Evolutionary conservation across 345 rosid genomes (phyloP), one percentile per base, ranked within the genome.

Genomic region (Eucalyptus sp.): DNA sequence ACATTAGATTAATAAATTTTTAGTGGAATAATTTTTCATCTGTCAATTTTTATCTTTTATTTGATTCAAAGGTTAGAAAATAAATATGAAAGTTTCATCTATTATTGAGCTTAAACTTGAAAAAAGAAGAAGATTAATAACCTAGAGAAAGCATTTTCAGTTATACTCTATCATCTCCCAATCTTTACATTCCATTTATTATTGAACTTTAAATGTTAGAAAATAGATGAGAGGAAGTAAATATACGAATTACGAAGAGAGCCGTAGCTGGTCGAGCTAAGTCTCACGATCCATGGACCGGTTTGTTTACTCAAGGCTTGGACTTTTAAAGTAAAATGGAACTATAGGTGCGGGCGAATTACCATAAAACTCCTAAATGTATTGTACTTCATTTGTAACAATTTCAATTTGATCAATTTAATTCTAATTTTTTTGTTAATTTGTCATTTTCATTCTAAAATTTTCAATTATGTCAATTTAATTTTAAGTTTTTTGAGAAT

Each of bases 401-500:
- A 14, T 64, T 15, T 64, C 3, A 64, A 64, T 4, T n/a, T n/a
- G 76, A 64, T 4, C 20, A n/a, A 64, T n/a, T n/a, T 64, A 64
- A n/a, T n/a, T 16, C 3, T 64, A 4, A 64, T 0, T 5, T 15
- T 7, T n/a, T 7, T 64, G 4, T 11, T 13, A n/a, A 7, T 29
- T 13, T n/a, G 3, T 15, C 37, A 7, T n/a, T 64, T 64, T 29
- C 2, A 4, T n/a, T n/a, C 10, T n/a, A 64, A 14, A n/a, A 1
- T n/a, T 4, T 64, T 64, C 1, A 27, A 12, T 6, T 62, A 13
- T 62, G 6, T 16, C 20, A 7, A n/a, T 64, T n/a, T n/a, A 14
- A 0, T 64, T 3, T 6, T 64, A 64, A 14, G 0, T 13, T 8
- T 13, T 15, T n/a, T 4, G 0, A 14, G 1, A 4, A n/a, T 15